phyloP scores from a whole-genome alignment of 805 yeast species.

The Candida nanaspora region DNA sequence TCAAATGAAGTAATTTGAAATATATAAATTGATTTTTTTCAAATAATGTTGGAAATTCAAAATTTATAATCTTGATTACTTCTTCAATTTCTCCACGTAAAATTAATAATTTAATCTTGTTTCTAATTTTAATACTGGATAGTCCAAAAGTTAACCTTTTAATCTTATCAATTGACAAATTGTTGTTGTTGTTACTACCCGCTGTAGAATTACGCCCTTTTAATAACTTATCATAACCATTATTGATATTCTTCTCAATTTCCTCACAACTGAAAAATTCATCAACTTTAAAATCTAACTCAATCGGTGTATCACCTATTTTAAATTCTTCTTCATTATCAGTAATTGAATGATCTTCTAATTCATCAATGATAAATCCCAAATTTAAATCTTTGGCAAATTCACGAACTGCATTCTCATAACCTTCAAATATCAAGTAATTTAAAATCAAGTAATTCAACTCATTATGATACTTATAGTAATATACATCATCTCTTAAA shows the following conservation, averaged over 20 bases:
- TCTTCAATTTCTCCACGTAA: constrained; percentile 52
- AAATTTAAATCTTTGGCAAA: constrained; percentile 53
- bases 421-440: constrained; percentile 73
- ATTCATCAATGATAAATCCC: constrained; percentile 18
- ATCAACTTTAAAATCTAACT: constrained; percentile 6
- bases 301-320: no score
- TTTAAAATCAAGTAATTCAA: constrained; percentile 55
- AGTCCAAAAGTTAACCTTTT: constrained; percentile 29
- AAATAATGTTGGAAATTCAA: constrained; percentile 54
- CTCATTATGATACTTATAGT: constrained; percentile 14
- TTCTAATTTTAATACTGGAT: constrained; percentile 45
- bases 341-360: constrained; percentile 10
- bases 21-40: constrained; percentile 60
- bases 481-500: background rate
- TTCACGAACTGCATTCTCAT: constrained; percentile 55
- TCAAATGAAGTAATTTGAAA: constrained; percentile 64
- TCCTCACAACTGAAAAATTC: constrained; percentile 6
- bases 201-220: background rate
- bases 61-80: constrained; percentile 51
- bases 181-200: background rate
- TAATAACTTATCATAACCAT: constrained; percentile 6
- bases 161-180: constrained; percentile 8
- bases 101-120: constrained; percentile 44
- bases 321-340: background rate
- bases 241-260: constrained; percentile 9